Percentiles rank a stretch among this genome's conserved stretches.
Conservation (phyloP, 2,329 filamentous ascomycete genomes). For the Alternaria triticimaculans region DNA sequence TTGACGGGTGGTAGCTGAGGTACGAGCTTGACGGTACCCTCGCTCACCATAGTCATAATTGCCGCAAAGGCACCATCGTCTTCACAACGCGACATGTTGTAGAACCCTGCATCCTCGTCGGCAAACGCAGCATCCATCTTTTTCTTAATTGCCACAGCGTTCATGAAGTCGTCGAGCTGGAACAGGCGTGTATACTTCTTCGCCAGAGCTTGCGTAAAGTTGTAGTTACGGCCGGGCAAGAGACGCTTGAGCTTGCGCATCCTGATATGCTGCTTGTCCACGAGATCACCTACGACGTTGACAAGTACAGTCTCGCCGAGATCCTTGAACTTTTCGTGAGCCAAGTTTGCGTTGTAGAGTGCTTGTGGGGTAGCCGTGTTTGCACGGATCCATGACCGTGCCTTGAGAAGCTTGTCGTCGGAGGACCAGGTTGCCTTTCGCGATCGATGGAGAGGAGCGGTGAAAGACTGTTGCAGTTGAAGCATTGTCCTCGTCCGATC, state of each 20-base stretch:
- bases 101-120: constrained; percentile 19
- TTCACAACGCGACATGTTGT: constrained; percentile 62
- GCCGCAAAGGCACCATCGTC: constrained; percentile 72
- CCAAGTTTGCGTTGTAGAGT: constrained; percentile 49
- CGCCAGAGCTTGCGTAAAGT: constrained; percentile 66
- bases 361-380: constrained; percentile 52
- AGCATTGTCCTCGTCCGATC: constrained; percentile 33
- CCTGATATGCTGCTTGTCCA: constrained; percentile 62
- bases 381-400: constrained; percentile 56
- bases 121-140: constrained; percentile 64
- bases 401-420: constrained; percentile 28
- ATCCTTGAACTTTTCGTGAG: constrained; percentile 49
- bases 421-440: neutral
- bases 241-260: constrained; percentile 66
- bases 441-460: constrained; percentile 29
- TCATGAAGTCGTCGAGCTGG: constrained; percentile 46
- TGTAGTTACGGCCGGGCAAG: constrained; percentile 65
- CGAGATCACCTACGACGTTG: constrained; percentile 63
- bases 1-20: constrained; percentile 65
- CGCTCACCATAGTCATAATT: constrained; percentile 68
- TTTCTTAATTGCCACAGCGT: constrained; percentile 67
- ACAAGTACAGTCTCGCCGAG: constrained; percentile 45
- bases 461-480: constrained; percentile 32
- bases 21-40: constrained; percentile 62
- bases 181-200: constrained; percentile 64